Evolutionary conservation across 1,139 yeast species (phyloP), one percentile per base, ranked within the genome.

Genomic region (Suhomyces panamericanus): DNA sequence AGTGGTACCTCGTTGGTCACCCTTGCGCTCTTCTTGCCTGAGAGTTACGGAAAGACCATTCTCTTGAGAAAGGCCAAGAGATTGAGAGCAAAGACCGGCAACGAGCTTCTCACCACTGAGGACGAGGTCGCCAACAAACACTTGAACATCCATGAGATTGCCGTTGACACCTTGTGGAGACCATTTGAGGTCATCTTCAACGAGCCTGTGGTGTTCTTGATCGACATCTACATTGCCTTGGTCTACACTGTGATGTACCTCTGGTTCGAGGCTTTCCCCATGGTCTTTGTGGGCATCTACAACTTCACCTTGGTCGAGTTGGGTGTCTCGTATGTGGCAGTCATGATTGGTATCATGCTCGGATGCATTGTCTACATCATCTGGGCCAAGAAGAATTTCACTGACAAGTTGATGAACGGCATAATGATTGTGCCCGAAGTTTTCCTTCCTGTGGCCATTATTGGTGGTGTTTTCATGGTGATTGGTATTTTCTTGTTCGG

Each of bases 221-320:
- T 75, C 54, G 64, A 81, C 53, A 28, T 77, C 16, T 81, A 82
- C 58, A 64, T 77, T 52, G 75, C 84, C 2, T 62, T 82, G 55
- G 69, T 77, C 15, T 82, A 81, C 59, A 74, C 83, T 27, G 62
- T 78, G 29, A 59, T 78, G 57, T 82, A 81, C 56, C 64, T 81
- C 40, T 81, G 78, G 71, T 79, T 82, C 53, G 87, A 82, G 59
- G 83, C 81, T 0, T 77, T 78, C 59, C 87, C 87, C 8, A 69
- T 81, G 41, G 80, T 79, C 1, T 81, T 75, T 50, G 44, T 53
- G 9, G 77, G 67, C 4, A 57, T 68, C 30, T 68, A 77, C 51
- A 58, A 68, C 40, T 81, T 82, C 59, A 74, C 80, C n/a, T 53
- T 68, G 35, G 66, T 81, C 15, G 75, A 76, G 42, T 57, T 66